A percentile compares a stretch with the other conserved stretches of the same genome.
These are phyloP conservation scores for Diutina catenulata DNA, from an alignment of 1,139 yeast species.

Conservation along the genomic window DNA sequence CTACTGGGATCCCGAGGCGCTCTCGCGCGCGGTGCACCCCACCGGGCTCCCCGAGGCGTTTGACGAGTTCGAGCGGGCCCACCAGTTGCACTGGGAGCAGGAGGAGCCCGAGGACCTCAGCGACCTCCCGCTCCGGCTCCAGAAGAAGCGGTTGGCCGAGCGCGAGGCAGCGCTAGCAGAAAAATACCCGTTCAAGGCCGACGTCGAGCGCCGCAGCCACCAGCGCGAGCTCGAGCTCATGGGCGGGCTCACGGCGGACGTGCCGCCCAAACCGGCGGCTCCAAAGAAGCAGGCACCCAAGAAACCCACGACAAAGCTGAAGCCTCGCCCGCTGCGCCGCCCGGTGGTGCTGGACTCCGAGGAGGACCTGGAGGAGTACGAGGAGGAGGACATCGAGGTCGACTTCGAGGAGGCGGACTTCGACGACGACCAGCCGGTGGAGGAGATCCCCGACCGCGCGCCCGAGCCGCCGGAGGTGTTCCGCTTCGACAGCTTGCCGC, in stretches of 20 bases:
- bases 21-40: slow-evolving; percentile 16
- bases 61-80: slow-evolving; percentile 20
- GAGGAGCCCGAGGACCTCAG: slow-evolving; percentile 15
- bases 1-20: slow-evolving; percentile 46
- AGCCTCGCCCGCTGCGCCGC: slow-evolving; percentile 1
- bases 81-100: slow-evolving; percentile 24
- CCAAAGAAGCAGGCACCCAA: slow-evolving; percentile 10
- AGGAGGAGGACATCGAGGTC: slow-evolving; percentile 7
- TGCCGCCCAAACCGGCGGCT: neutral
- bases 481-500: neutral
- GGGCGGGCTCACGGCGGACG: neutral
- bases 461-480: neutral
- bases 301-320: slow-evolving; percentile 3
- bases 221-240: neutral
- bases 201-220: slow-evolving; percentile 16
- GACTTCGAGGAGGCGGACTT: slow-evolving; percentile 7
- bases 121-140: slow-evolving; percentile 29
- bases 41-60: slow-evolving; percentile 24
- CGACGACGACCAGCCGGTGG: slow-evolving; percentile 18
- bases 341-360: neutral
- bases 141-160: slow-evolving; percentile 33
- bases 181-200: slow-evolving; percentile 26
- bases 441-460: slow-evolving; percentile 11
- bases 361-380: neutral
- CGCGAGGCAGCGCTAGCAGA: slow-evolving; percentile 21